phyloP scores from a whole-genome alignment of 1,284 basidiomycete genomes.

The Ceratobasidium sp. region DNA sequence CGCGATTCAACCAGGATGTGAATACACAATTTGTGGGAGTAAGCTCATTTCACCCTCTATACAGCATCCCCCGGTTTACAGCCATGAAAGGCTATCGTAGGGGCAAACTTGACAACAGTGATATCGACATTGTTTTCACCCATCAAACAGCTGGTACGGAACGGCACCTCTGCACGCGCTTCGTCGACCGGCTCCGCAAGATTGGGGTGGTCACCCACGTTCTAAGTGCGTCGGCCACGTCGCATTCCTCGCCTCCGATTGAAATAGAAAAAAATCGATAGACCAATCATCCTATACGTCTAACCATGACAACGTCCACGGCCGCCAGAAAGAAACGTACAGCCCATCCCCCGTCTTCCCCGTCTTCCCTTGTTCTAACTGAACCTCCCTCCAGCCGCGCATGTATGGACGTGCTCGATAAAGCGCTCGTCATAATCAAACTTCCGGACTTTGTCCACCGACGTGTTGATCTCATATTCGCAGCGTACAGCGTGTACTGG shows the following conservation, averaged over 20 bases:
- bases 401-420: conserved; percentile 70
- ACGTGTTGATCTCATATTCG: conserved; percentile 80
- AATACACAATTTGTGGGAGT: conserved; percentile 77
- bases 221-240: conserved; percentile 6
- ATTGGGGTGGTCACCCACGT: conserved; percentile 58
- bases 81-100: conserved; percentile 69
- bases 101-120: conserved; percentile 76
- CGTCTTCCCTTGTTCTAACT: conserved; percentile 1
- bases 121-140: conserved; percentile 83
- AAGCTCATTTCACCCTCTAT: conserved; percentile 53
- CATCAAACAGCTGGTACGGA: conserved; percentile 65
- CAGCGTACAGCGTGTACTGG: conserved; percentile 74
- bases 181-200: conserved; percentile 66
- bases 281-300: conserved; percentile 44
- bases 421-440: conserved; percentile 73
- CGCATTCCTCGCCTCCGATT: not conserved
- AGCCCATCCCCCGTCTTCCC: not conserved
- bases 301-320: conserved; percentile 33
- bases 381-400: conserved; percentile 31
- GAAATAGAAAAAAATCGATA: not conserved
- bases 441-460: conserved; percentile 62
- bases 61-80: not conserved
- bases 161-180: conserved; percentile 62
- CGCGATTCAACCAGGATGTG: conserved; percentile 66
- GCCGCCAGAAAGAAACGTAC: conserved; percentile 6